Percentiles rank a stretch among this genome's conserved stretches.
Evolutionary conservation across 169 alveolate species (phyloP).

Genomic region (Cryptosporidium parvum): DNA sequence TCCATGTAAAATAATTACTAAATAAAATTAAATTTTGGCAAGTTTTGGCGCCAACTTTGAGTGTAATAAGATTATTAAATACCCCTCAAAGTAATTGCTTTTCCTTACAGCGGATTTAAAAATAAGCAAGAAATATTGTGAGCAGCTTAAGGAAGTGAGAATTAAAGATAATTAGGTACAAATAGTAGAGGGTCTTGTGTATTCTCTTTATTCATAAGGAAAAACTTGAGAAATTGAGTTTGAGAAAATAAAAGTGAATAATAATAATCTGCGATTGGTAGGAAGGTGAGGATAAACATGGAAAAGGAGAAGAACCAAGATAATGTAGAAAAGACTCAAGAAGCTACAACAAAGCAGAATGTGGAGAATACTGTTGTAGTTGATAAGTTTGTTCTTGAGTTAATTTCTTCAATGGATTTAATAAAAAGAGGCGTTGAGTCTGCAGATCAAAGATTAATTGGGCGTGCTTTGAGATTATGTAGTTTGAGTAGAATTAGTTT

Average conservation of each 20-base stretch:
- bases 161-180: no score
- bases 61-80: background rate
- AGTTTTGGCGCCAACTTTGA: background rate
- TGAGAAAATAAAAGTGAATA: no score
- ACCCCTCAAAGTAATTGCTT: background rate
- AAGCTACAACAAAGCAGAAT: constrained; percentile 7
- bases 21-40: background rate
- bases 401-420: constrained; percentile 49
- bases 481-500: constrained; percentile 8
- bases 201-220: background rate
- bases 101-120: background rate
- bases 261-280: background rate
- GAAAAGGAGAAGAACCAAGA: background rate
- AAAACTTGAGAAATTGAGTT: no score
- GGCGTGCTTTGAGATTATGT: constrained; percentile 62
- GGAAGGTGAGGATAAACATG: constrained; percentile 7
- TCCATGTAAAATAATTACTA: background rate
- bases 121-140: background rate
- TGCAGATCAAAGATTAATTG: constrained; percentile 58
- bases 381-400: constrained; percentile 22
- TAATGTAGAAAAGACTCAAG: constrained; percentile 15
- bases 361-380: background rate
- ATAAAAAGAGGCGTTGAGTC: constrained; percentile 59
- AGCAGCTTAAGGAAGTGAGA: background rate
- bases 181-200: background rate